Evolutionary conservation across 495 filamentous ascomycete genomes (phyloP).

Genomic region (Podospora comata): DNA sequence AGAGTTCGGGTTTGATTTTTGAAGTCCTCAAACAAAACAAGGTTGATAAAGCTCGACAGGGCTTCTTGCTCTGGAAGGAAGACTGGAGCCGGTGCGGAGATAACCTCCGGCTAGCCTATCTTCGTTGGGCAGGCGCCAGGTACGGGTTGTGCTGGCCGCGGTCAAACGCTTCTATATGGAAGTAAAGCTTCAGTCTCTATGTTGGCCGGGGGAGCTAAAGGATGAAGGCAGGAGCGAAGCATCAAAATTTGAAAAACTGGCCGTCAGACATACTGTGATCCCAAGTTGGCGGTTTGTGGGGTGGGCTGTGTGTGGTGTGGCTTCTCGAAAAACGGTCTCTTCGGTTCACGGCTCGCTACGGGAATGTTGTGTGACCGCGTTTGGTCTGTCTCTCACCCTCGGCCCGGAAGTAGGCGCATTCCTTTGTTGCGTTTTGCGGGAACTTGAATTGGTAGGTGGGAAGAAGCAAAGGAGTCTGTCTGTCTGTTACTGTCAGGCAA

Average conservation of each 20-base stretch:
- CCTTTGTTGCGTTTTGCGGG: slow-evolving; percentile 8
- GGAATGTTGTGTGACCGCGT: slow-evolving; percentile 23
- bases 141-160: not conserved
- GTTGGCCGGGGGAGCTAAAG: not conserved
- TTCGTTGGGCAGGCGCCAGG: slow-evolving; percentile 13
- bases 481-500: not conserved
- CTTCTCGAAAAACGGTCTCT: not conserved
- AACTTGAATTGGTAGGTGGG: slow-evolving; percentile 1
- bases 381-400: slow-evolving; percentile 4
- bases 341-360: slow-evolving; percentile 7
- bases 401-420: slow-evolving; percentile 14
- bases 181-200: not conserved
- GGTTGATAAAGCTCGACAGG: too few species aligned
- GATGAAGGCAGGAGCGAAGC: not conserved
- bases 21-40: not conserved
- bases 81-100: slow-evolving; percentile 16
- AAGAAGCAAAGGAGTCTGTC: not conserved
- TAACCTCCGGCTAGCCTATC: slow-evolving; percentile 17
- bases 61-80: too few species aligned
- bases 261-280: not conserved
- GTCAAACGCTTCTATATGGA: not conserved
- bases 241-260: not conserved
- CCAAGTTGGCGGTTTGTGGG: not conserved
- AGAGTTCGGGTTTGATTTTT: not conserved
- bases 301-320: slow-evolving; percentile 11